phyloP scores from a whole-genome alignment of 202 grass and related monocot genomes.

The Panicum hallii region DNA sequence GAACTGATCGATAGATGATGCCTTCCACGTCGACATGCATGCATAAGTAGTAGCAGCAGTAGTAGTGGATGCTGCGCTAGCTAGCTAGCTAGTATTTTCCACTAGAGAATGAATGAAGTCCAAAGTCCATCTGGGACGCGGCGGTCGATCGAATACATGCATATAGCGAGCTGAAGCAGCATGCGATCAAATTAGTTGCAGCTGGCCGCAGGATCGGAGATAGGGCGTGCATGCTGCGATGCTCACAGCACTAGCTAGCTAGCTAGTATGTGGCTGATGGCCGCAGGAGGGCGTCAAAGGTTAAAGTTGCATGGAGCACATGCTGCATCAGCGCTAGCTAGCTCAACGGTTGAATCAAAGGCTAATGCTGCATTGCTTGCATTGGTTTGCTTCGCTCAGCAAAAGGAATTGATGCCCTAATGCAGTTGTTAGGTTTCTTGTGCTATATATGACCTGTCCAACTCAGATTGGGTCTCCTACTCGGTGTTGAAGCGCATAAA shows the following conservation, averaged over 20 bases:
- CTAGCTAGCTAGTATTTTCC: neutral
- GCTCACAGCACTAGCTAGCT: no score
- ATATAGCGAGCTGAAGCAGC: no score
- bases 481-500: no score
- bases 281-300: neutral
- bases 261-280: no score
- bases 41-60: neutral
- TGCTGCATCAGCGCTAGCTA: neutral
- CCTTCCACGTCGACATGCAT: conserved; percentile 8
- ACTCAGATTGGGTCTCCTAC: no score
- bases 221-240: no score
- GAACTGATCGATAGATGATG: neutral
- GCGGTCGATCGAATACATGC: no score
- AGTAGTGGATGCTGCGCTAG: neutral
- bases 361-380: neutral
- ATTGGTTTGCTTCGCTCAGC: neutral
- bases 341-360: neutral
- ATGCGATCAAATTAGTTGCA: no score
- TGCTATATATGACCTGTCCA: no score
- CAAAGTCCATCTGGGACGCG: neutral
- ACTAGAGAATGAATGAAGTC: neutral
- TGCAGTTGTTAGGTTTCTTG: no score
- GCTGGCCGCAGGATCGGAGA: no score
- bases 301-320: neutral
- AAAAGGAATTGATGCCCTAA: neutral